Evolutionary conservation across 1,139 yeast genomes (phyloP).

Genomic region (Zygosaccharomyces sapae): DNA sequence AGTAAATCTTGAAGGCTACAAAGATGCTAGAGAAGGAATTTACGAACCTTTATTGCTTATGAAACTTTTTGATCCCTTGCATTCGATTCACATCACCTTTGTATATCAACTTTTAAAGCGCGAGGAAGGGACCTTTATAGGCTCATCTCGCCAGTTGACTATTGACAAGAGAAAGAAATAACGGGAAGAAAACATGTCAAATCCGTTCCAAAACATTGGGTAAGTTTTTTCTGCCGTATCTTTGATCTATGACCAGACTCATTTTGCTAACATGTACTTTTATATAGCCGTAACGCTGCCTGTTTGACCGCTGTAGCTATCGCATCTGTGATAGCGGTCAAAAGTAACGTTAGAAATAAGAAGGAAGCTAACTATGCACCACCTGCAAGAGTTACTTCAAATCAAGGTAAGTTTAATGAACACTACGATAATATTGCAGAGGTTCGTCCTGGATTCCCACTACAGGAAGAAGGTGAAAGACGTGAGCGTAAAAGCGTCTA

Average conservation of each 20-base stretch:
- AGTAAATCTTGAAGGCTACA: not conserved
- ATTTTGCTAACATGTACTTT: conserved; percentile 1
- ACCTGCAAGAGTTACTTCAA: conserved; percentile 15
- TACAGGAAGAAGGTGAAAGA: conserved; percentile 19
- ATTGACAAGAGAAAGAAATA: not conserved
- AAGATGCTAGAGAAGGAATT: not conserved
- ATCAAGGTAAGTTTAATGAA: conserved; percentile 11
- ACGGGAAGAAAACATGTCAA: conserved; percentile 10
- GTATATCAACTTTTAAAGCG: not conserved
- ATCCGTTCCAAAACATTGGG: conserved; percentile 29
- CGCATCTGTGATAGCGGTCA: conserved; percentile 26
- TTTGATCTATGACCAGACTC: not conserved
- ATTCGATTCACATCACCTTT: not conserved
- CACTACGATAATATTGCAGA: conserved; percentile 37
- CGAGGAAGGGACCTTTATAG: not conserved
- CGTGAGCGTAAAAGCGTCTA: conserved; percentile 52
- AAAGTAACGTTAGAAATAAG: conserved; percentile 25
- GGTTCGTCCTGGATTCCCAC: conserved; percentile 44
- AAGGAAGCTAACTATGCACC: conserved; percentile 32
- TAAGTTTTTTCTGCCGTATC: conserved; percentile 13
- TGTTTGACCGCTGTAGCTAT: conserved; percentile 27
- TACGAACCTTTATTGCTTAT: too few relatives aligned
- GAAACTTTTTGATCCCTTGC: too few relatives aligned
- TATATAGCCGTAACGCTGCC: conserved; percentile 22
- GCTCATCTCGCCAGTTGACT: not conserved